phyloP scores from a whole-genome alignment of 768 basidiomycete species.

The Gymnopilus dilepis region DNA sequence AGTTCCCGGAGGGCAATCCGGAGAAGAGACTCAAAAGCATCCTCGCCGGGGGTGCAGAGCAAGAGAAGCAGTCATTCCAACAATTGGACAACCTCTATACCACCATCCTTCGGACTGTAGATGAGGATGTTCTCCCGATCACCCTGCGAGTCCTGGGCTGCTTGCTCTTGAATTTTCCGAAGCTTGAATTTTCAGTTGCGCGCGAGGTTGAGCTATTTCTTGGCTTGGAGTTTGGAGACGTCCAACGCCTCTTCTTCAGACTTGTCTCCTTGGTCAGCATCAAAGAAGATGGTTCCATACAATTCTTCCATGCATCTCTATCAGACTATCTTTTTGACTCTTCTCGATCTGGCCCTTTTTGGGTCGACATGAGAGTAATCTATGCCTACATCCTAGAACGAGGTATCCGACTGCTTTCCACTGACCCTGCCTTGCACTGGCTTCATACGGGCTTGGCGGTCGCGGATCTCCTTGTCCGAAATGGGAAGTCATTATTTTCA shows the following conservation, averaged over 20 bases:
- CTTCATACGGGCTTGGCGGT: neutral
- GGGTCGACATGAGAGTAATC: neutral
- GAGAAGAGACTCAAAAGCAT: neutral
- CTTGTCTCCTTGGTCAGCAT: neutral
- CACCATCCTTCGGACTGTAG: neutral
- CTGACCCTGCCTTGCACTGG: neutral
- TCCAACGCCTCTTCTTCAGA: neutral
- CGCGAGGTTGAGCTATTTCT: neutral
- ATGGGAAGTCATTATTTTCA: neutral
- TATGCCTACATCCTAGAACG: neutral
- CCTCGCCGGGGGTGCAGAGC: neutral
- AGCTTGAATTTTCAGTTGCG: neutral
- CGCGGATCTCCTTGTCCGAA: neutral
- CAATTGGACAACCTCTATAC: neutral
- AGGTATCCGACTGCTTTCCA: neutral
- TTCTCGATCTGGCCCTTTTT: neutral
- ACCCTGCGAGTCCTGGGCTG: neutral
- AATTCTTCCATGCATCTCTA: neutral
- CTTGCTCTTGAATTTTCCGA: neutral
- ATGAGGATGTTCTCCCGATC: neutral
- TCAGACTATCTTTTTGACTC: neutral
- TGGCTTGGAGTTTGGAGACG: neutral
- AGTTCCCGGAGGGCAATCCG: neutral
- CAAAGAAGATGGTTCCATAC: neutral
- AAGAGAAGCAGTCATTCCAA: neutral